Evolutionary conservation across 2,329 filamentous ascomycete genomes (phyloP).

Genomic region (Cadophora luteo-olivacea): DNA sequence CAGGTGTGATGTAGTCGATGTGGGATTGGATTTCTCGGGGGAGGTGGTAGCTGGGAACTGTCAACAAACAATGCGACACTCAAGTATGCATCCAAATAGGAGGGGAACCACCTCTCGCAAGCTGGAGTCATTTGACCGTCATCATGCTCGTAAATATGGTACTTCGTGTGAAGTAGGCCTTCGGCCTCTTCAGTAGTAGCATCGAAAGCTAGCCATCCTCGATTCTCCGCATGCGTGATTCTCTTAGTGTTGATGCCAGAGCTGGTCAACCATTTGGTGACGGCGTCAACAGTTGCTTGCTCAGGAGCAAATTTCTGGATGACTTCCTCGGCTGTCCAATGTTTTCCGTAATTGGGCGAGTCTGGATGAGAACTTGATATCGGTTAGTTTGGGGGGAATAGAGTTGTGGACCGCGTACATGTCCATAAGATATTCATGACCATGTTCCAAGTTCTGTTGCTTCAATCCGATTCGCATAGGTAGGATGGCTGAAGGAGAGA

Average conservation of each 20-base stretch:
- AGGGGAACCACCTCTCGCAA: conserved; percentile 41
- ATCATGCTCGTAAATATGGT: conserved; percentile 44
- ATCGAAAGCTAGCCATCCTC: conserved; percentile 47
- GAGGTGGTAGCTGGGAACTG: conserved; percentile 46
- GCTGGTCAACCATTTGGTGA: conserved; percentile 43
- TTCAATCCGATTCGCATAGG: conserved; percentile 33
- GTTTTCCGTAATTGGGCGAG: conserved; percentile 44
- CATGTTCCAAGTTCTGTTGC: conserved; percentile 29
- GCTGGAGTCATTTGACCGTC: conserved; percentile 41
- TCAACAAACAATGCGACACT: conserved; percentile 21
- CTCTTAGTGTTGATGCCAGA: conserved; percentile 42
- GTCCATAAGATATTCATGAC: conserved; percentile 31
- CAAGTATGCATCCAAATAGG: neutral
- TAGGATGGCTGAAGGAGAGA: conserved; percentile 23
- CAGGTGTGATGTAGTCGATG: conserved; percentile 55
- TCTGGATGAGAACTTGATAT: conserved; percentile 33
- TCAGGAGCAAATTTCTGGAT: conserved; percentile 43
- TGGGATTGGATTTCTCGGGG: conserved; percentile 49
- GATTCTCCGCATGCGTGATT: conserved; percentile 42
- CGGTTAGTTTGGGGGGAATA: conserved; percentile 1
- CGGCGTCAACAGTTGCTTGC: conserved; percentile 41
- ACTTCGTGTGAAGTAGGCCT: conserved; percentile 45
- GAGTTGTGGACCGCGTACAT: conserved; percentile 21
- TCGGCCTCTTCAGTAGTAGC: conserved; percentile 44
- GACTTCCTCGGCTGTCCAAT: conserved; percentile 43